A percentile compares a stretch with the other conserved stretches of the same genome.
Conservation (phyloP, 768 basidiomycete species). For the Fomitopsis pulvina region DNA sequence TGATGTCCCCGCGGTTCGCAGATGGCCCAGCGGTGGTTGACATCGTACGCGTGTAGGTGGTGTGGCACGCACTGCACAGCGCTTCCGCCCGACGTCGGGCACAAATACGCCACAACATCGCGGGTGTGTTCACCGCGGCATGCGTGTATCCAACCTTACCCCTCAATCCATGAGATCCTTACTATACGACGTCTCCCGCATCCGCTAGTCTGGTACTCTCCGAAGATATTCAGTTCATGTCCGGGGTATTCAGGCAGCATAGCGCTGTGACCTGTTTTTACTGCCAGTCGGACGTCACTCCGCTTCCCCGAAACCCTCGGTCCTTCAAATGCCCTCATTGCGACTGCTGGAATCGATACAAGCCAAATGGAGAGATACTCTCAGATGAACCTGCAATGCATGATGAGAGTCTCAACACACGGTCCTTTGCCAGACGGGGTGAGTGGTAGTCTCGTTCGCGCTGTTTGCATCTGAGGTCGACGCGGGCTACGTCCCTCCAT, state of each 20-base stretch:
- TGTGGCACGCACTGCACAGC: background rate
- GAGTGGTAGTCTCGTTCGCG: conserved; percentile 12
- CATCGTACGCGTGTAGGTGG: conserved; percentile 19
- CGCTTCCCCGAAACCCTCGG: conserved; percentile 39
- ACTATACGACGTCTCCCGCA: background rate
- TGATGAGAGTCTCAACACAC: conserved; percentile 62
- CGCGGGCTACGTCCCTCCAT: background rate
- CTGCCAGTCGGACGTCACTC: conserved; percentile 45
- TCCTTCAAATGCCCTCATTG: conserved; percentile 66
- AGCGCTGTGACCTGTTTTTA: conserved; percentile 59
- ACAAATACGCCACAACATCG: conserved; percentile 16
- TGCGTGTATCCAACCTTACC: background rate
- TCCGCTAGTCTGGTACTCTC: background rate
- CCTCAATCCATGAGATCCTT: background rate
- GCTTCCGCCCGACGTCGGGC: background rate
- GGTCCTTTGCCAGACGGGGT: conserved; percentile 73
- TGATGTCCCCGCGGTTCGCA: conserved; percentile 49
- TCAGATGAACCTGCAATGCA: conserved; percentile 90
- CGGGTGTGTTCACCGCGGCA: conserved; percentile 15
- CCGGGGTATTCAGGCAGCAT: conserved; percentile 45
- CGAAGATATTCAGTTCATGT: conserved; percentile 16
- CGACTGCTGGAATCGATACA: conserved; percentile 69
- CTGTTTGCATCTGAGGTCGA: background rate
- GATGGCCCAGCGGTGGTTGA: conserved; percentile 49
- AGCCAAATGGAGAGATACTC: conserved; percentile 65